A percentile compares a stretch with the other conserved stretches of the same genome.
These are phyloP conservation scores for Brassica cretica DNA, from an alignment of 345 rosid genomes.

Conservation along the genomic window DNA sequence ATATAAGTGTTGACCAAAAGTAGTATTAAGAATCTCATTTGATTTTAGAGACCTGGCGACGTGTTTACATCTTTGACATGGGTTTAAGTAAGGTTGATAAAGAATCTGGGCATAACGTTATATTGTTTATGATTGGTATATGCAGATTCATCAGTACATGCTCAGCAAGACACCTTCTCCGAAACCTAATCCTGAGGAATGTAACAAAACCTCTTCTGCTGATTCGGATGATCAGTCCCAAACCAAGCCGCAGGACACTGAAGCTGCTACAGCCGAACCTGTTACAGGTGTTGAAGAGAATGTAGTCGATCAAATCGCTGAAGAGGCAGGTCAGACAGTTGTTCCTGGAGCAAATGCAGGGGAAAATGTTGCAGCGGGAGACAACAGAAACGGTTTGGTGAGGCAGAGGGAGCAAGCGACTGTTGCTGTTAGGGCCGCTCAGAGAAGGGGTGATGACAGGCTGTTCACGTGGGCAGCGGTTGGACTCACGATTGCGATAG, in stretches of 20 bases:
- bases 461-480: constrained; percentile 87
- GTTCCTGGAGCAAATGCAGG: constrained; percentile 30
- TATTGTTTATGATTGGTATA: neutral
- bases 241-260: neutral
- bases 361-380: constrained; percentile 31
- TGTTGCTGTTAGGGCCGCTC: constrained; percentile 25
- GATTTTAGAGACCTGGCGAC: neutral
- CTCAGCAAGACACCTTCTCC: constrained; percentile 78
- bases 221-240: constrained; percentile 16
- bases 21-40: neutral
- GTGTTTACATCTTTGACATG: neutral
- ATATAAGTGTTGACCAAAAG: neutral
- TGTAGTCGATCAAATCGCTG: constrained; percentile 46
- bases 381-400: neutral
- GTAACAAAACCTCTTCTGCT: neutral
- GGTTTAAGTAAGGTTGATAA: neutral
- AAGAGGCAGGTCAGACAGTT: constrained; percentile 38
- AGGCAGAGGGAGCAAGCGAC: constrained; percentile 2
- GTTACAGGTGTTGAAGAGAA: constrained; percentile 38
- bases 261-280: constrained; percentile 23
- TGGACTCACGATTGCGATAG: constrained; percentile 81
- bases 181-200: constrained; percentile 38
- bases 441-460: constrained; percentile 69
- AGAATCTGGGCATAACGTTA: neutral
- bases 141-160: constrained; percentile 87